These are phyloP conservation scores for Arthroderma uncinatum DNA, from an alignment of 2,329 filamentous ascomycete genomes.

Conservation along the genomic window DNA sequence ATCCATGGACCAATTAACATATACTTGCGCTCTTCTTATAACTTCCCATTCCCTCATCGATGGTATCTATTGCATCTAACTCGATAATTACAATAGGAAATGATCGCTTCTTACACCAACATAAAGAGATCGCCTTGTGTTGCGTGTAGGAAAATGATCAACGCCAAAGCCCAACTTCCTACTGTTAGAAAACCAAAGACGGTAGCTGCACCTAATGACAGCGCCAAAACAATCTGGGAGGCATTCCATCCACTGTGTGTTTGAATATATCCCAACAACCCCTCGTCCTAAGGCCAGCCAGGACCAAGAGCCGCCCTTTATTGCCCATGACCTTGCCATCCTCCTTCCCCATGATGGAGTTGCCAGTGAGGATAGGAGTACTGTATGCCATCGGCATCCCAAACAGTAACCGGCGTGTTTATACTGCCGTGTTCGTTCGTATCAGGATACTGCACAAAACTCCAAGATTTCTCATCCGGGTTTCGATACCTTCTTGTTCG, in stretches of 20 bases:
- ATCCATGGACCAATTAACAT: background rate
- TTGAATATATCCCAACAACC: constrained; percentile 20
- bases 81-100: constrained; percentile 24
- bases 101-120: constrained; percentile 33
- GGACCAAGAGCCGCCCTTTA: background rate
- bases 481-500: constrained; percentile 23
- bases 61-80: background rate
- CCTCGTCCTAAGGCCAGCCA: background rate
- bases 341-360: background rate
- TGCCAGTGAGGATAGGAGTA: constrained; percentile 11
- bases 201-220: constrained; percentile 13
- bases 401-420: constrained; percentile 16
- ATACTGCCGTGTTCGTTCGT: constrained; percentile 6
- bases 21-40: background rate
- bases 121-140: constrained; percentile 31
- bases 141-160: constrained; percentile 30
- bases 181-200: constrained; percentile 25
- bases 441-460: constrained; percentile 23
- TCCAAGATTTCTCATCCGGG: constrained; percentile 24
- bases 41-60: constrained; percentile 7
- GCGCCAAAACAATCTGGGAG: constrained; percentile 23
- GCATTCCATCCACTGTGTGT: constrained; percentile 27
- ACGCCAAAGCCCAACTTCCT: constrained; percentile 31
- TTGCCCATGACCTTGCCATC: background rate
- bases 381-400: constrained; percentile 19